phyloP scores from a whole-genome alignment of 768 basidiomycete genomes.

The Pulveroboletus sp. region DNA sequence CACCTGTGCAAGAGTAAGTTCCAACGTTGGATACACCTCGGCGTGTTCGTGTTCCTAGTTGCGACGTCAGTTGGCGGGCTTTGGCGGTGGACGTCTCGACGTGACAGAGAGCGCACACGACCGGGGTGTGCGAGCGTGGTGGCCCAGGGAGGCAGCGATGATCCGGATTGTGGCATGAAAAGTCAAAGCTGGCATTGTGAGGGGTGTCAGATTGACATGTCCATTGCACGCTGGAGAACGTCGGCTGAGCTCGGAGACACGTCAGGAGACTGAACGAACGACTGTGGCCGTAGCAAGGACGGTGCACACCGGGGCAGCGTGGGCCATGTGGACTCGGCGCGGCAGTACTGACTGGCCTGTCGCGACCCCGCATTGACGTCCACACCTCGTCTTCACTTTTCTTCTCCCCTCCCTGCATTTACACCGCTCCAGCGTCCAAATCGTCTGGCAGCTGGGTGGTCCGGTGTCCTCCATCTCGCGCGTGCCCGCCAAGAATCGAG shows the following conservation, averaged over 20 bases:
- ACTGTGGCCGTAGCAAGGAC: background rate
- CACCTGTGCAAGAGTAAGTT: conserved; percentile 2
- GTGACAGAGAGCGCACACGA: too few species aligned
- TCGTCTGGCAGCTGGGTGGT: conserved; percentile 4
- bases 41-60: background rate
- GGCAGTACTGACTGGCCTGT: conserved; percentile 1
- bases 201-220: background rate
- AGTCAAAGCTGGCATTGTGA: background rate
- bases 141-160: too few species aligned
- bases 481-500: conserved; percentile 2
- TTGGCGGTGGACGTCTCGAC: background rate
- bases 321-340: background rate
- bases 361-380: conserved; percentile 9
- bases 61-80: background rate
- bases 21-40: too few species aligned
- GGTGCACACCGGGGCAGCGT: too few species aligned
- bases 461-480: conserved; percentile 5
- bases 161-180: background rate
- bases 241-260: background rate
- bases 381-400: background rate
- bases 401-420: background rate
- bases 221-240: background rate
- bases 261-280: background rate
- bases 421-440: background rate
- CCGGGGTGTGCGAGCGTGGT: too few species aligned